Base-by-base conservation (phyloP, 306 rosid genomes). In the Gynostemma pentaphyllum region DNA sequence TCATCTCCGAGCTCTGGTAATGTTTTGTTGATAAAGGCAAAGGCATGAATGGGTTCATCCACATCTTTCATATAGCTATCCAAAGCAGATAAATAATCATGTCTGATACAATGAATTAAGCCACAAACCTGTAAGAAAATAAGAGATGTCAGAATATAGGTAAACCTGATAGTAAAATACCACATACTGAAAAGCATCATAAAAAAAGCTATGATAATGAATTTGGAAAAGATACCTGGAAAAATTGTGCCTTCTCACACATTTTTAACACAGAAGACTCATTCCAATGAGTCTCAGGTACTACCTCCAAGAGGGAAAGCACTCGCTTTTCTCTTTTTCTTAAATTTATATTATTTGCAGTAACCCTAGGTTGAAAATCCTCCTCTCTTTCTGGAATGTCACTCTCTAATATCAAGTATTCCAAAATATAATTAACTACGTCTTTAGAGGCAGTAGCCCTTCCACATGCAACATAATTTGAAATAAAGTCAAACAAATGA, bases 21-120 rank as follows among this genome's bases (percentile, higher is more conserved):
- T 53, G 68, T 74, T 76, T 68, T 79, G 77, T 86, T 75, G 76
- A 92, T 88, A 75, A 92, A 88, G 77, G 88, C 79, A 80, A 92
- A 92, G 60, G 90, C 85, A 70, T 84, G 90, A 79, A 88, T 75
- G 41, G 99, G 96, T 78, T 88, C 96, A 57, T 83, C 81, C 49
- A 68, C 76, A 78, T 82, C 99, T 74, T 86, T 86, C 90, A 81
- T 81, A 57, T 88, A 92, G 85, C 95, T 82, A 70, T 88, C 96
- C 80, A 92, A 57, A 64, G 99, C 96, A 68, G 88, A 78, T 74
- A 89, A 73, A 79, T 86, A 73, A 72, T 86, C 85, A 40, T 72
- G 80, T 65, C 85, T 75, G 64, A 79, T 73, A 48, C 82, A 80
- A 78, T 88, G 87, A 72, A 92, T 92, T 55, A 92, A 75, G 47